Evolutionary conservation across 176 grass and related monocot species (phyloP), one percentile per base, ranked within the genome.

Genomic region (Eremochloa ophiuroides): DNA sequence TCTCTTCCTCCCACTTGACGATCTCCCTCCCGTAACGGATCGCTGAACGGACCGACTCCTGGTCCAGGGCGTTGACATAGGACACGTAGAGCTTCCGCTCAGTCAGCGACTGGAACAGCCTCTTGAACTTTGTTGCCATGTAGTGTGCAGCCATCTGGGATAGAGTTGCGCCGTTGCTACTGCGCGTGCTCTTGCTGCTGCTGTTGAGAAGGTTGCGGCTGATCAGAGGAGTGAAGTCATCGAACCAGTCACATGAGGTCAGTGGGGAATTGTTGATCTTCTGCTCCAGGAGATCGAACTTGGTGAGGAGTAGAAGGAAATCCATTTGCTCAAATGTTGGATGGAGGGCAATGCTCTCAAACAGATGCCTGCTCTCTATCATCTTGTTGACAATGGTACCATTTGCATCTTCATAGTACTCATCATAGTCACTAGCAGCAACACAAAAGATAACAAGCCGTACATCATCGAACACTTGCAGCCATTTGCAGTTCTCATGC

Each of bases 1-100:
- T 93, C 46, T 99, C 93, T 6, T 99, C 93, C 12, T 93, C 97
- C 97, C 97, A 99, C 78, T 91, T 99, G 55, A 91, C 4, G 15
- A 96, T 88, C 77, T 95, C 97, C 76, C 91, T 74, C 5, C 87
- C 63, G 7, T 93, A 92, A 20, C 80, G 85, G 62, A 99, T 86
- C 1, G 85, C 91, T 0, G 74, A 85, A 13, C 85, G 76, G 10
- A 96, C 91, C 0, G 87, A 95, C 76, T 85, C 88, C 25, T 80
- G 86, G 48, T 96, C 91, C 82, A 99, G 58, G 12, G 90, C 88
- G 51, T 91, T 99, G 76, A 92, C 62, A 0, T 18, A 80, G 7
- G 85, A 86, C 4, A 93, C 91, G 0, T 93, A 96, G 2, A 99
- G 93, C 60, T 89, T 99, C 47, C 87, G 80, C 43, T 82, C 76